Conservation (phyloP, 768 basidiomycete species). For the Lyophyllum semitale region DNA sequence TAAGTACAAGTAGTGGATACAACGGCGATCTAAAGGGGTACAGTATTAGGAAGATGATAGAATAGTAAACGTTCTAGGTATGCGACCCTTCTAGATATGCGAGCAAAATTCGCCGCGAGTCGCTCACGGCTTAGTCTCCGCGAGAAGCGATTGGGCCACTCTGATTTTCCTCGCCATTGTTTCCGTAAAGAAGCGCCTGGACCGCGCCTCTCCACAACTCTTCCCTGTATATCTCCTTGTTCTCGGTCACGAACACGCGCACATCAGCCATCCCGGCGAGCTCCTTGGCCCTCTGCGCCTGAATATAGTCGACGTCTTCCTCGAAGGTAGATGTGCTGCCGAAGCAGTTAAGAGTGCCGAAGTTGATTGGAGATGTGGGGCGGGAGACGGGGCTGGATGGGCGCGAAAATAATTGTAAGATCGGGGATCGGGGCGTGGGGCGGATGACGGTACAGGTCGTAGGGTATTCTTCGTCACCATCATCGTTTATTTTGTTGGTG, state of each 20-base stretch:
- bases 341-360: constrained; percentile 33
- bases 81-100: background rate
- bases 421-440: constrained; percentile 27
- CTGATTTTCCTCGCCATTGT: background rate
- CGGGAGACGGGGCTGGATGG: constrained; percentile 28
- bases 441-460: constrained; percentile 40
- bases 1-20: background rate
- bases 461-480: constrained; percentile 28
- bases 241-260: constrained; percentile 15
- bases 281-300: constrained; percentile 21
- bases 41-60: background rate
- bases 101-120: background rate
- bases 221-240: constrained; percentile 7
- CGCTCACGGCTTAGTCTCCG: background rate
- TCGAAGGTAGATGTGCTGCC: constrained; percentile 29
- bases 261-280: constrained; percentile 12
- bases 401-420: constrained; percentile 30
- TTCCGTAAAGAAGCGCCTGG: constrained; percentile 11
- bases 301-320: constrained; percentile 27
- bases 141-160: background rate
- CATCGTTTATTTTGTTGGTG: constrained; percentile 17
- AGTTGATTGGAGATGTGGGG: constrained; percentile 24
- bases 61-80: background rate
- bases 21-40: background rate
- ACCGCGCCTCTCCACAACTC: constrained; percentile 15